A percentile compares a stretch with the other conserved stretches of the same genome.
Evolutionary conservation across 441 rosid species (phyloP).

Genomic region (Arabidopsis hybrid): DNA sequence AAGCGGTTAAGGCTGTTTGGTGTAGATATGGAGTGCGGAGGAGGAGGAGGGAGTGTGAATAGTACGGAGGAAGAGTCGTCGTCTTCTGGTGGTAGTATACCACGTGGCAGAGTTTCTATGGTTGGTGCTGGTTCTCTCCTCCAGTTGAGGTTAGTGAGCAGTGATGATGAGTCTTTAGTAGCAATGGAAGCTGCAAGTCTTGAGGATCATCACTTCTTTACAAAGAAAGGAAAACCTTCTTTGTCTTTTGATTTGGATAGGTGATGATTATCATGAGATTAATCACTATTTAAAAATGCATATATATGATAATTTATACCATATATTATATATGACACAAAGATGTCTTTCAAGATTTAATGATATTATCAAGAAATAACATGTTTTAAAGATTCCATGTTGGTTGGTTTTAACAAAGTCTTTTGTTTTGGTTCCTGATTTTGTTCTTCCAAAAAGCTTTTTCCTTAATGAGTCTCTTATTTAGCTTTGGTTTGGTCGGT

Average conservation of each 20-base stretch:
- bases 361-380: constrained; percentile 21
- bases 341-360: constrained; percentile 32
- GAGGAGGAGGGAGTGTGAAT: constrained; percentile 29
- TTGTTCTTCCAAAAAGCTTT: constrained; percentile 13
- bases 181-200: constrained; percentile 38
- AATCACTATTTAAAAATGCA: constrained; percentile 24
- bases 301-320: constrained; percentile 34
- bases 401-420: constrained; percentile 1
- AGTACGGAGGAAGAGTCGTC: constrained; percentile 50
- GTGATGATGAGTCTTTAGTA: constrained; percentile 45
- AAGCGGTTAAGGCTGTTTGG: constrained; percentile 72
- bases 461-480: constrained; percentile 12
- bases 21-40: constrained; percentile 65
- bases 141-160: constrained; percentile 43
- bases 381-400: constrained; percentile 7
- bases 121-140: constrained; percentile 33
- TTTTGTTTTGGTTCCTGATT: neutral
- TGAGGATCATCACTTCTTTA: constrained; percentile 55
- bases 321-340: constrained; percentile 36
- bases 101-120: constrained; percentile 40
- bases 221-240: constrained; percentile 70
- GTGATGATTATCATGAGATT: constrained; percentile 49
- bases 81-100: constrained; percentile 46
- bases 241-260: constrained; percentile 66
- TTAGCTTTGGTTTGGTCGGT: constrained; percentile 33